These are phyloP conservation scores for Paspalum notatum DNA, from an alignment of 176 grass and related monocot genomes.

Conservation along the genomic window DNA sequence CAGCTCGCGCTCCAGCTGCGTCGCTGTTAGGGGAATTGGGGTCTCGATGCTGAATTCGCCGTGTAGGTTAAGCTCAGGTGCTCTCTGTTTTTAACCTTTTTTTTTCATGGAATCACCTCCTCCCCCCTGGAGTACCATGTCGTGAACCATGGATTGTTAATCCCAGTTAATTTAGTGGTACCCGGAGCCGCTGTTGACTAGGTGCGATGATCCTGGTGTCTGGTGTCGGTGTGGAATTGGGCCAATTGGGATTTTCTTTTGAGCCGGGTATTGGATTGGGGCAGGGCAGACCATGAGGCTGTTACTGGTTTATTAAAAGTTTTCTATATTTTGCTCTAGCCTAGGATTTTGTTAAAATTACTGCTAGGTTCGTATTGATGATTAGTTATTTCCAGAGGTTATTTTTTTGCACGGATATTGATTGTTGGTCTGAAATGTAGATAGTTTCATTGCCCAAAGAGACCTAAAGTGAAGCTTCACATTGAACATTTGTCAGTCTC, in stretches of 20 bases:
- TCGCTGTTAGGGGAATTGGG: slow-evolving; percentile 29
- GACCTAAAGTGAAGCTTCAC: neutral
- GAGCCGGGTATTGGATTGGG: neutral
- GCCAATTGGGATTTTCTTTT: slow-evolving; percentile 39
- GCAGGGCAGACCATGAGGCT: neutral
- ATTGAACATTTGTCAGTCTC: neutral
- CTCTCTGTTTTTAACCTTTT: slow-evolving; percentile 14
- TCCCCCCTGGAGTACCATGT: neutral
- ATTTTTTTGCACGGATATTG: neutral
- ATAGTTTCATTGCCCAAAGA: neutral
- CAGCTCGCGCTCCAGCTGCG: neutral
- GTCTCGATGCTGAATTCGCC: slow-evolving; percentile 30
- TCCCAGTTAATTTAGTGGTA: neutral
- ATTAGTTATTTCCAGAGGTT: neutral
- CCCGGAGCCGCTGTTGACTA: neutral
- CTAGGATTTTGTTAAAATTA: neutral
- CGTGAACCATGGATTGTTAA: neutral
- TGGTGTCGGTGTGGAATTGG: slow-evolving; percentile 8
- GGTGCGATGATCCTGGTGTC: neutral
- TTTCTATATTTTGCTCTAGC: neutral
- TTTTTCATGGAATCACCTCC: neutral
- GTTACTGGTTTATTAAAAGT: neutral
- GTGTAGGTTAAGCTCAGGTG: slow-evolving; percentile 37
- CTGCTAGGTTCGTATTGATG: neutral
- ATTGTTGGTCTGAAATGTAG: slow-evolving; percentile 38